Evolutionary conservation across 345 rosid species (phyloP).

Genomic region (Sisymbrium irio): DNA sequence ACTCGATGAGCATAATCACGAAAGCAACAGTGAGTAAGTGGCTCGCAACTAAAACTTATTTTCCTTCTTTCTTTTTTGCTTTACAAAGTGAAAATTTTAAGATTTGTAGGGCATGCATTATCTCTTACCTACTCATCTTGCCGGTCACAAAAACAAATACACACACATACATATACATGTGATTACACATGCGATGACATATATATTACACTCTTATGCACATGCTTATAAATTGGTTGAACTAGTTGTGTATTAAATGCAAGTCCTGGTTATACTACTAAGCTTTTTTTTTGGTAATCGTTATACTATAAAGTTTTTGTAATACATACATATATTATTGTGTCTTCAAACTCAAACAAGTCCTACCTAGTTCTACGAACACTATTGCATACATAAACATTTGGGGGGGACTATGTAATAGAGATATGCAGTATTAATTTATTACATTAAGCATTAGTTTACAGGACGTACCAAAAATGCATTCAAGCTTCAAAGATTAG

Average conservation of each 20-base stretch:
- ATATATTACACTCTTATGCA: background rate
- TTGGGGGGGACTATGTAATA: background rate
- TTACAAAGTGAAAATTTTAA: conserved; percentile 23
- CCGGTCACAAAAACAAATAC: conserved; percentile 28
- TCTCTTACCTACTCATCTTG: conserved; percentile 35
- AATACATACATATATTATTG: too few relatives aligned
- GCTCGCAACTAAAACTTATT: conserved; percentile 13
- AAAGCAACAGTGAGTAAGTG: conserved; percentile 25
- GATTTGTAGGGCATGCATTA: conserved; percentile 37
- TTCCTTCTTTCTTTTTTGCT: background rate
- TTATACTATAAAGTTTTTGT: too few relatives aligned
- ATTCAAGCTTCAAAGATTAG: too few relatives aligned
- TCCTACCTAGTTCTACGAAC: background rate
- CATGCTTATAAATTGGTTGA: background rate
- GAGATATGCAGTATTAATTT: background rate
- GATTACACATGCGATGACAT: conserved; percentile 13
- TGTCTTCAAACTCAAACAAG: too few relatives aligned
- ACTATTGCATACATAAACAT: background rate
- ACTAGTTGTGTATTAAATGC: background rate
- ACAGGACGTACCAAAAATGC: background rate
- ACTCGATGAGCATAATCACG: conserved; percentile 25
- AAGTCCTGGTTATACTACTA: too few relatives aligned
- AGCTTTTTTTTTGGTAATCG: too few relatives aligned
- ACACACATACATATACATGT: conserved; percentile 12
- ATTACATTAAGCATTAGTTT: background rate